These are phyloP conservation scores for Lophiotrema nucula DNA, from an alignment of 495 filamentous ascomycete species.

Conservation along the genomic window DNA sequence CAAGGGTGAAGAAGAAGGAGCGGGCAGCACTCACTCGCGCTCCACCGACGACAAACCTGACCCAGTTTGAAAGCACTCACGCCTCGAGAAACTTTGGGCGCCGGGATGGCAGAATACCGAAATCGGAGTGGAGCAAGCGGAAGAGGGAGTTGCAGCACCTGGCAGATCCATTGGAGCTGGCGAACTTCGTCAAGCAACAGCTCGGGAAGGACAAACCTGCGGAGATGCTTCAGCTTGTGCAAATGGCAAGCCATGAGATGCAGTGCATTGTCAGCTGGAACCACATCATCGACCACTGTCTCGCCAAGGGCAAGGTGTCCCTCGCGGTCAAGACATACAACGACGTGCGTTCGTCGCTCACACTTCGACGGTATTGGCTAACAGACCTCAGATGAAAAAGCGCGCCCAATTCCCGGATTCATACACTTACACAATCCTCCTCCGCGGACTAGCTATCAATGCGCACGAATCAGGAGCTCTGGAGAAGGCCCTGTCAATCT, in stretches of 20 bases:
- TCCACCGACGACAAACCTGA: neutral
- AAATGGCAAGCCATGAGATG: conserved; percentile 58
- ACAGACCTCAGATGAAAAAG: conserved; percentile 81
- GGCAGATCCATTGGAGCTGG: conserved; percentile 65
- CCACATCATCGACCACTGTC: conserved; percentile 68
- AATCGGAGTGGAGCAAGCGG: conserved; percentile 17
- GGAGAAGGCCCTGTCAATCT: conserved; percentile 63
- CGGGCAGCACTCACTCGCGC: neutral
- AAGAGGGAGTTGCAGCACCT: conserved; percentile 60
- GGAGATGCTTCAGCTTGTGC: conserved; percentile 66
- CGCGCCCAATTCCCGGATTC: conserved; percentile 69
- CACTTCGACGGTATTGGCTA: neutral
- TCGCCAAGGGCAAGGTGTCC: conserved; percentile 58
- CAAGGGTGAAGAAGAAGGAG: conserved; percentile 11
- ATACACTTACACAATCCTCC: conserved; percentile 77
- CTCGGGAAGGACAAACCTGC: conserved; percentile 55
- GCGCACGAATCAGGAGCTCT: conserved; percentile 53
- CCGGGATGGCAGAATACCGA: conserved; percentile 12
- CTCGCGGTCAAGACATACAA: conserved; percentile 76
- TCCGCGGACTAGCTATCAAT: conserved; percentile 67
- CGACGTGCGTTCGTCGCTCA: conserved; percentile 56
- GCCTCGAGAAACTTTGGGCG: neutral
- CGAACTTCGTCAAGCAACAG: conserved; percentile 56
- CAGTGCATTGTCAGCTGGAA: conserved; percentile 81
- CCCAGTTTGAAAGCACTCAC: neutral